Conservation (phyloP, 1,139 yeast genomes). For the Candida mesenterica region DNA sequence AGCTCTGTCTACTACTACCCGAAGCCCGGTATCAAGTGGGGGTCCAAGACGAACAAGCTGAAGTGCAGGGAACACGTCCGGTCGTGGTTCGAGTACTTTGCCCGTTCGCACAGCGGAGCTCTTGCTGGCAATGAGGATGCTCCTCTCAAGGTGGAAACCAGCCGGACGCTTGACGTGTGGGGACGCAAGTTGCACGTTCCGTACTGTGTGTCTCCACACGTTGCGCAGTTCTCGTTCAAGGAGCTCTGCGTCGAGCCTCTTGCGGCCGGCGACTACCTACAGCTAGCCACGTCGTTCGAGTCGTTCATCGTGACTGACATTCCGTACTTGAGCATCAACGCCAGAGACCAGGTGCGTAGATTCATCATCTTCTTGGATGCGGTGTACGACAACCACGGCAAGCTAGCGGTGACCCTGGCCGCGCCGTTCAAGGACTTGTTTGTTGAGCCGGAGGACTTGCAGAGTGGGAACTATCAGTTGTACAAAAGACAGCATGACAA, state of each 20-base stretch:
- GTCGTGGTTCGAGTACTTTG: slow-evolving; percentile 78
- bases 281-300: slow-evolving; percentile 73
- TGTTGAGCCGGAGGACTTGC: slow-evolving; percentile 74
- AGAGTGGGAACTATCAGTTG: slow-evolving; percentile 53
- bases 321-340: slow-evolving; percentile 75
- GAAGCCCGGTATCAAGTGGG: slow-evolving; percentile 57
- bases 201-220: slow-evolving; percentile 67
- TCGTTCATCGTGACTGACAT: slow-evolving; percentile 87
- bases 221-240: slow-evolving; percentile 85
- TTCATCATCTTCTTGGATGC: slow-evolving; percentile 95
- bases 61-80: slow-evolving; percentile 63
- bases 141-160: slow-evolving; percentile 20
- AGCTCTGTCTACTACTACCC: slow-evolving; percentile 82
- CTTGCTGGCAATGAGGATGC: no score
- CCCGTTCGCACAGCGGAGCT: slow-evolving; percentile 49
- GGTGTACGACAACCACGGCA: slow-evolving; percentile 84
- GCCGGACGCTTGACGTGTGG: slow-evolving; percentile 66
- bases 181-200: slow-evolving; percentile 83
- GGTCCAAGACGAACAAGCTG: slow-evolving; percentile 49
- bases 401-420: slow-evolving; percentile 85
- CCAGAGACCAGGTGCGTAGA: slow-evolving; percentile 81
- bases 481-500: slow-evolving; percentile 32
- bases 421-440: slow-evolving; percentile 82
- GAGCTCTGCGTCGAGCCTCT: slow-evolving; percentile 83
- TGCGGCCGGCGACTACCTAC: slow-evolving; percentile 94